Percentiles rank a stretch among this genome's conserved stretches.
Conservation (phyloP, 805 yeast species). For the Wickerhamomyces mucosus region DNA sequence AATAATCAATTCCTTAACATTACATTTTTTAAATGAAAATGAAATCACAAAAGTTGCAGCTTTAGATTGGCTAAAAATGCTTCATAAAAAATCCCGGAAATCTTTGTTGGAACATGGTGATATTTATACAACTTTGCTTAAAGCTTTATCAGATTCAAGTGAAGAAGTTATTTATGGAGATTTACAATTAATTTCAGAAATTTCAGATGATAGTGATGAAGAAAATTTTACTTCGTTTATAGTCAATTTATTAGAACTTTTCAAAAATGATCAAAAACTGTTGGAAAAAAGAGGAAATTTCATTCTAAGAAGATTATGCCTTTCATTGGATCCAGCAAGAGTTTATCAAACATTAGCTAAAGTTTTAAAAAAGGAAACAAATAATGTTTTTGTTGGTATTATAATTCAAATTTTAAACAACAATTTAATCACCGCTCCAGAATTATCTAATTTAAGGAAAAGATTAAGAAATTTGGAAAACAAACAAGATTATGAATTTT, state of each 20-base stretch:
- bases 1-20: constrained; percentile 60
- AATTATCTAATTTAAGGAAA: constrained; percentile 58
- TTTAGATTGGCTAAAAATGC: constrained; percentile 80
- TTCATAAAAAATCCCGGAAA: constrained; percentile 61
- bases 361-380: constrained; percentile 52
- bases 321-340: constrained; percentile 70
- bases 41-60: constrained; percentile 79
- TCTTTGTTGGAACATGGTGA: constrained; percentile 46
- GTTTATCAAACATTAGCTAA: constrained; percentile 74
- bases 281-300: constrained; percentile 71
- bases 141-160: constrained; percentile 61
- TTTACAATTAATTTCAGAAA: constrained; percentile 60
- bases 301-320: constrained; percentile 76
- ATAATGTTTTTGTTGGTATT: constrained; percentile 62
- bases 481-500: constrained; percentile 55
- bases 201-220: constrained; percentile 64
- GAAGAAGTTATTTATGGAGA: constrained; percentile 72
- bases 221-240: constrained; percentile 69
- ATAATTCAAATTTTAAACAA: constrained; percentile 84
- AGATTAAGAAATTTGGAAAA: constrained; percentile 57
- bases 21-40: constrained; percentile 65
- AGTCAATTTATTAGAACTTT: constrained; percentile 56
- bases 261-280: constrained; percentile 58
- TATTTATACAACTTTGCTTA: constrained; percentile 68
- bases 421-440: constrained; percentile 79